These are phyloP conservation scores for Wickerhamomyces strasburgensis DNA, from an alignment of 805 yeast species.

Conservation along the genomic window DNA sequence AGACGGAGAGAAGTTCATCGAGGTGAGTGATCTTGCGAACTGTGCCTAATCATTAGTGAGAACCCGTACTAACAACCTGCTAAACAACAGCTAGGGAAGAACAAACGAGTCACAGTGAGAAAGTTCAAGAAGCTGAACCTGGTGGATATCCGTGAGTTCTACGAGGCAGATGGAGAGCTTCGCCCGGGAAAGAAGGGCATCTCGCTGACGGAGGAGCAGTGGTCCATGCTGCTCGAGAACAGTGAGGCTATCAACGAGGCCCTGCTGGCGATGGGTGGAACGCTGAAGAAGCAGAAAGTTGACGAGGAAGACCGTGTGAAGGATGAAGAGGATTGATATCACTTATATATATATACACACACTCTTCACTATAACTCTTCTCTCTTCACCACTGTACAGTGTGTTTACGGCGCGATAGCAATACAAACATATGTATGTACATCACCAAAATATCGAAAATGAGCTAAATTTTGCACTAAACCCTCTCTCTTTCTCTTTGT, in stretches of 20 bases:
- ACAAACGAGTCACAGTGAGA: conserved; percentile 69
- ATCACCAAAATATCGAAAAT: not conserved
- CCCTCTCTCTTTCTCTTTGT: not conserved
- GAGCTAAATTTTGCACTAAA: not conserved
- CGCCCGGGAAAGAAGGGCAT: conserved; percentile 82
- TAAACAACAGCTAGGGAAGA: conserved; percentile 46
- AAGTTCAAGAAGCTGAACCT: conserved; percentile 61
- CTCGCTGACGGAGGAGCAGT: conserved; percentile 51
- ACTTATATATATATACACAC: no score
- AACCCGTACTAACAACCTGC: conserved; percentile 3
- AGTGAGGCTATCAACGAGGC: conserved; percentile 48
- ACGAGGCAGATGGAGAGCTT: conserved; percentile 55
- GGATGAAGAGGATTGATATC: not conserved
- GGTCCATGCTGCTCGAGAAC: conserved; percentile 44
- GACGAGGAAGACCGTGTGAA: conserved; percentile 24
- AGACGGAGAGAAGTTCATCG: conserved; percentile 10
- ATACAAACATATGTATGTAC: no score
- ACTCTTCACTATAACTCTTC: no score
- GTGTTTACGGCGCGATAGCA: no score
- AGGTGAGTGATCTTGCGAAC: conserved; percentile 6
- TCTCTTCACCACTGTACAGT: not conserved
- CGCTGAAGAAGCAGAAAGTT: conserved; percentile 23
- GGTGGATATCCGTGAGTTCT: conserved; percentile 83
- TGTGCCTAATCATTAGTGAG: not conserved
- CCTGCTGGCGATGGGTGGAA: conserved; percentile 31